phyloP scores from a whole-genome alignment of 306 rosid genomes.

The Crataegus laevigata region DNA sequence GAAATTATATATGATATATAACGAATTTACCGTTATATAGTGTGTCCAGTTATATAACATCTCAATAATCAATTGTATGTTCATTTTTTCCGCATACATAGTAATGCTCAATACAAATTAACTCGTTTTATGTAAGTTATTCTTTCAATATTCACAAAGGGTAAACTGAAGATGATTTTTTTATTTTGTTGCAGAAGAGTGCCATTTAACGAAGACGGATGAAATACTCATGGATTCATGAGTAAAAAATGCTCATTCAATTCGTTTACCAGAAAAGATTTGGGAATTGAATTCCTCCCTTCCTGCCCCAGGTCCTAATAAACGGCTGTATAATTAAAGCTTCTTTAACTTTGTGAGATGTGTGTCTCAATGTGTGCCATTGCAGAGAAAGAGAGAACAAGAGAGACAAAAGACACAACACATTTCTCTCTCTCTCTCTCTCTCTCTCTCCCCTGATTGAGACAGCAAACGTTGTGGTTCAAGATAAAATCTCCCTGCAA shows the following conservation, averaged over 20 bases:
- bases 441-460: neutral
- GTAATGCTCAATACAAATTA: too few species aligned
- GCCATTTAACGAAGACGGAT: conserved; percentile 1
- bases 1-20: too few species aligned
- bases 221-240: conserved; percentile 6
- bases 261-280: conserved; percentile 27
- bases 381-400: neutral
- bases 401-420: neutral
- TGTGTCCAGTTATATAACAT: too few species aligned
- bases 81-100: too few species aligned
- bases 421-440: neutral
- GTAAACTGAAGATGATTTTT: too few species aligned
- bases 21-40: too few species aligned
- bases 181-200: neutral
- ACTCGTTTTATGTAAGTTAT: too few species aligned
- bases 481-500: neutral
- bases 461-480: neutral
- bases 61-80: too few species aligned
- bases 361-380: neutral
- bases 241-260: conserved; percentile 11
- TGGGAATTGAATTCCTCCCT: conserved; percentile 15
- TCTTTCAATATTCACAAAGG: too few species aligned
- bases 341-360: neutral
- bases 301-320: neutral
- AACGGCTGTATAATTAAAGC: conserved; percentile 15